These are phyloP conservation scores for Stagonosporopsis vannaccii DNA, from an alignment of 2,329 filamentous ascomycete species.

Conservation along the genomic window DNA sequence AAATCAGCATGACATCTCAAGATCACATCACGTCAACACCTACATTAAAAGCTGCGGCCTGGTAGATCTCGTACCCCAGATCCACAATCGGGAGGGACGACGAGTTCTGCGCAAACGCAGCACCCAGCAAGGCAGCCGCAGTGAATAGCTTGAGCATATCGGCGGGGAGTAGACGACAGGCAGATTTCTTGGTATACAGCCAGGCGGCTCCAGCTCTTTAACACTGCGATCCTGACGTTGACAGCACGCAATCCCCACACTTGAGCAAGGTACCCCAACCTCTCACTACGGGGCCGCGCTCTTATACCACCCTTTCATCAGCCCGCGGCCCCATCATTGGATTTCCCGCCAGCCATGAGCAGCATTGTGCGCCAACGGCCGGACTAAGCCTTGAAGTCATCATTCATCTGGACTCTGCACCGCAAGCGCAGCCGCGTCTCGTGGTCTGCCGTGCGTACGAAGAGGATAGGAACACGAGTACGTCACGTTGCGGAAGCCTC, in stretches of 20 bases:
- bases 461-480: conserved; percentile 1
- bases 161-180: background rate
- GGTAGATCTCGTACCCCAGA: conserved; percentile 62
- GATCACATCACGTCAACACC: conserved; percentile 13
- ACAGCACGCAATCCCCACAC: conserved; percentile 6
- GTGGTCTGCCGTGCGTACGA: background rate
- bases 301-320: background rate
- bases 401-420: conserved; percentile 1
- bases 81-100: conserved; percentile 56
- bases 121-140: conserved; percentile 32
- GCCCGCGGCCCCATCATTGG: conserved; percentile 1
- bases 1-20: conserved; percentile 11
- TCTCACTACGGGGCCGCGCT: conserved; percentile 1
- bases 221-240: background rate
- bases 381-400: background rate
- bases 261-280: conserved; percentile 6
- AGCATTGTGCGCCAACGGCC: background rate
- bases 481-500: conserved; percentile 15
- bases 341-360: background rate
- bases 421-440: background rate
- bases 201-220: conserved; percentile 9
- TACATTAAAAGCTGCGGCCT: conserved; percentile 57
- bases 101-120: conserved; percentile 33
- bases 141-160: conserved; percentile 34
- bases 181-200: background rate